Base-by-base conservation (phyloP, 2,329 filamentous ascomycete genomes). In the Xylaria sp. region DNA sequence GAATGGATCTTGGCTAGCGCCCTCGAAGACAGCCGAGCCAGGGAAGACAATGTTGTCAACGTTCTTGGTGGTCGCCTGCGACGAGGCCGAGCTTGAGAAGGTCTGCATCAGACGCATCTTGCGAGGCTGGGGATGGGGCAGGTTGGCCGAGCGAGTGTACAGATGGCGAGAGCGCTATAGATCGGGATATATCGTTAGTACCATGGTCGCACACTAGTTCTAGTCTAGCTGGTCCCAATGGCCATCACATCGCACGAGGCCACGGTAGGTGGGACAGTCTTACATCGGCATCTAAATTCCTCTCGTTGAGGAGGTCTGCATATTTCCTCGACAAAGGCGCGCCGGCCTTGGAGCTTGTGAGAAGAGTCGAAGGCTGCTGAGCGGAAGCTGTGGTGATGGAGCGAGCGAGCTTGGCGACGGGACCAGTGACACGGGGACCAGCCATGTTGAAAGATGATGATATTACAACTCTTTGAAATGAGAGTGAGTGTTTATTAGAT, bases 81-180 rank as follows among this genome's bases (percentile, higher is more conserved):
- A 4, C 5, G 61, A 69, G 15, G 82, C 74, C 2, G 79, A 76
- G 17, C 82, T 80, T 21, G 81, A 78, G 78, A 89, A 88, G 71
- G 83, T 85, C 77, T 89, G 87, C 86, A 89, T 89, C 59, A 89
- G 77, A 42, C 85, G 86, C 70, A 83, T 77, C 61, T 77, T 76
- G 67, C 80, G 80, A 72, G 73, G 77, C 68, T 69, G 80, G 65
- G 70, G 76, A 62, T 74, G 61, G 62, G 72, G 69, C 52, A 71
- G 64, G 65, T 74, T 74, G 63, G 81, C 76, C 64, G 73, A 71
- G 46, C 73, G 73, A 25, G 74, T 76, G 54, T 70, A 71, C 40
- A 75, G 68, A 52, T 72, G 69, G 54, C 73, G 74, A 19, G 72
- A 52, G 37, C 73, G 73, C 71, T 76, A 50, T 40, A 42, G 31